Conservation (phyloP, 139 green algal species). For the Mesostigma viride region DNA sequence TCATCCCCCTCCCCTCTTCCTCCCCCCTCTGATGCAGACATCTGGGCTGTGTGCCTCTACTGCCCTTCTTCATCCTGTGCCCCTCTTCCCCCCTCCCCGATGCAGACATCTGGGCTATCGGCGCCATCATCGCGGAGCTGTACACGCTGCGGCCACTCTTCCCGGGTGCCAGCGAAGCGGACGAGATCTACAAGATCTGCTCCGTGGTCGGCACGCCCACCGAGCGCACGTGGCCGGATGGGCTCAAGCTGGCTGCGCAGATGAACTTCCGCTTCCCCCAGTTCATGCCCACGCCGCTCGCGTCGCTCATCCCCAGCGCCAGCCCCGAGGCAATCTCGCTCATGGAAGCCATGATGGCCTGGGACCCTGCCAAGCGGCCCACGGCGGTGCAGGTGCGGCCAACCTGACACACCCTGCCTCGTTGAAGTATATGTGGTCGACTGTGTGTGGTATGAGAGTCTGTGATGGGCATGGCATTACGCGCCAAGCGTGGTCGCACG, state of each 20-base stretch:
- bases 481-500: no score
- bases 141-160: constrained; percentile 89
- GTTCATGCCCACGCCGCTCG: constrained; percentile 50
- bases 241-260: constrained; percentile 59
- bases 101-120: constrained; percentile 90
- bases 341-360: constrained; percentile 42
- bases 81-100: no score
- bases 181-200: constrained; percentile 92
- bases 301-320: constrained; percentile 60
- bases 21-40: no score
- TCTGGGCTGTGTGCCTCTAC: background rate
- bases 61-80: background rate
- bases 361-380: constrained; percentile 67
- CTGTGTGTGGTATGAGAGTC: no score
- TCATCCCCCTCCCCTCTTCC: no score
- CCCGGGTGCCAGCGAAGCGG: constrained; percentile 60
- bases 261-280: constrained; percentile 75
- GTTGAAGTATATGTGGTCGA: no score
- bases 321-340: constrained; percentile 74
- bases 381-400: constrained; percentile 69
- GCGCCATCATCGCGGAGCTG: constrained; percentile 88
- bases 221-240: constrained; percentile 66
- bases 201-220: constrained; percentile 76
- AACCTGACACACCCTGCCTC: no score
- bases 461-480: no score